Evolutionary conservation across 2,329 filamentous ascomycete species (phyloP), one percentile per base, ranked within the genome.

Genomic region (Exophiala spinifera): DNA sequence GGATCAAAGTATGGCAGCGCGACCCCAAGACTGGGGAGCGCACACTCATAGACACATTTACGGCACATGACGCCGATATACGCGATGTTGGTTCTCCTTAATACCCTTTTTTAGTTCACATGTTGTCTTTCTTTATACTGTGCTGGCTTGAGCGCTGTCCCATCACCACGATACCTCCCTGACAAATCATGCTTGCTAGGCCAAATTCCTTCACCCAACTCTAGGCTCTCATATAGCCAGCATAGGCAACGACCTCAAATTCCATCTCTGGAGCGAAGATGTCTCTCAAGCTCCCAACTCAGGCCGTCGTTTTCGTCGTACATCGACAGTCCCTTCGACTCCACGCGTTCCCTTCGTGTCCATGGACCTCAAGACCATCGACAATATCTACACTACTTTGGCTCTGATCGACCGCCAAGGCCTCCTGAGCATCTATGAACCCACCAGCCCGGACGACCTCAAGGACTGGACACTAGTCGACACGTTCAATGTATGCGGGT

Each of bases 261-360:
- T 95, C 76, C 89, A 91, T 69, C 79, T 97, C 61, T 97, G 92
- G 92, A 86, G 88, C 57, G 92, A 96, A 74, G 90, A 96, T 71
- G 85, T 88, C 14, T 87, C 86, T 1, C 87, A 94, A 46, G 80
- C 88, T 1, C 85, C 86, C 0, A 79, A 80, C 55, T 84, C 81
- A 33, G 90, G 91, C 28, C 84, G 88, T 28, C 86, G 91, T 48
- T 97, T 96, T 77, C 89, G 86, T 67, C 79, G 77, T 73, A 75
- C 88, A 76, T 72, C 82, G 61, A 75, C 72, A 33, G 82, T 84
- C 11, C 83, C 86, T 5, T 92, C 89, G 65, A 84, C 88, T 34
- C 74, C 77, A 42, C 55, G 61, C 8, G 76, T 81, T 11, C 83
- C 85, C 0, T 88, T 82, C 68, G 82, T 85, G 65, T 94, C 89